Percentiles rank a stretch among this genome's conserved stretches.
Conservation (phyloP, 2,329 filamentous ascomycete species). For the Xylaria sp. region DNA sequence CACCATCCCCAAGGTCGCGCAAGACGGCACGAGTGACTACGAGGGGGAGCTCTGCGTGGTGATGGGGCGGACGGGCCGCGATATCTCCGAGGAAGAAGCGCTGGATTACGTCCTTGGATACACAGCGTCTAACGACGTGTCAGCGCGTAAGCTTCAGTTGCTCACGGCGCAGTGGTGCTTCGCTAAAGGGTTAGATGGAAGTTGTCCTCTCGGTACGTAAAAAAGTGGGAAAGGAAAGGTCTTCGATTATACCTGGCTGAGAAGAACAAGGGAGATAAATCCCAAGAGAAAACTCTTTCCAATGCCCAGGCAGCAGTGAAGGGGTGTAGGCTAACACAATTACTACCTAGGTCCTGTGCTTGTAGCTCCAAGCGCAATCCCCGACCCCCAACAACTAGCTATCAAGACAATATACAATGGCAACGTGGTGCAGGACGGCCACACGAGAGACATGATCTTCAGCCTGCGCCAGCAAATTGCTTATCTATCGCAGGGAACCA, state of each 20-base stretch:
- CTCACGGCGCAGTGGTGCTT: constrained; percentile 66
- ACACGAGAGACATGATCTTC: constrained; percentile 41
- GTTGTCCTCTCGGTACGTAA: constrained; percentile 58
- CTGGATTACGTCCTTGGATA: constrained; percentile 72
- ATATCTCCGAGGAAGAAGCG: constrained; percentile 67
- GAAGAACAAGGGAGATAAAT: background rate
- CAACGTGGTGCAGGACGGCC: constrained; percentile 59
- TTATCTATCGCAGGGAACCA: constrained; percentile 38
- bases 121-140: constrained; percentile 72
- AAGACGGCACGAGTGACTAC: constrained; percentile 67
- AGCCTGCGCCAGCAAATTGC: constrained; percentile 32
- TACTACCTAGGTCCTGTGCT: constrained; percentile 57
- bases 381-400: constrained; percentile 55
- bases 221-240: background rate
- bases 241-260: background rate
- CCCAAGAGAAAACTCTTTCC: background rate
- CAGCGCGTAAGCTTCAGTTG: constrained; percentile 66
- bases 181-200: constrained; percentile 69
- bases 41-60: constrained; percentile 69
- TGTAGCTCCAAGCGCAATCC: constrained; percentile 57
- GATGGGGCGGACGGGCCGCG: constrained; percentile 62
- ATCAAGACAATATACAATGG: constrained; percentile 62
- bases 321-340: constrained; percentile 12
- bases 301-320: background rate
- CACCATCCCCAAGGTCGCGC: constrained; percentile 63